These are phyloP conservation scores for Fragaria ananassa DNA, from an alignment of 306 rosid genomes.

Conservation along the genomic window DNA sequence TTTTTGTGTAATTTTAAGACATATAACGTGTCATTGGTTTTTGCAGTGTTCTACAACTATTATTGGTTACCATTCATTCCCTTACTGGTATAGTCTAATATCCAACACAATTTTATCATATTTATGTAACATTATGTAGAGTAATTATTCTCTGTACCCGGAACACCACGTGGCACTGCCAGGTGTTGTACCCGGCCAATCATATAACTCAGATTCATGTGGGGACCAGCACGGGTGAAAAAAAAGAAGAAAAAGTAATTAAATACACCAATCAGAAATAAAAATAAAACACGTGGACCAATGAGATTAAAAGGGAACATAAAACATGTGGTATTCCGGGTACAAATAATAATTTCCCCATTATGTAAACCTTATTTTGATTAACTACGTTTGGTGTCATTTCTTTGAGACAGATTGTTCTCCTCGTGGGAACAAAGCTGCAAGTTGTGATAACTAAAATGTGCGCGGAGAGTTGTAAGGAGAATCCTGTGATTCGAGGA, in stretches of 20 bases:
- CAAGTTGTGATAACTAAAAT: conserved; percentile 57
- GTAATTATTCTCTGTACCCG: too few species aligned
- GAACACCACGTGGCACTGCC: too few species aligned
- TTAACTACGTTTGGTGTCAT: not conserved
- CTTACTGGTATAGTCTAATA: conserved; percentile 41
- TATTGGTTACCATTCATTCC: conserved; percentile 76
- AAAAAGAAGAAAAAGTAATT: too few species aligned
- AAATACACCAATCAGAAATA: too few species aligned
- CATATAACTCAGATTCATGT: too few species aligned
- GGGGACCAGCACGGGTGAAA: too few species aligned
- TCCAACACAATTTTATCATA: not conserved
- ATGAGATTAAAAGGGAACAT: too few species aligned
- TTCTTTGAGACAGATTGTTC: conserved; percentile 39
- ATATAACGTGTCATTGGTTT: not conserved
- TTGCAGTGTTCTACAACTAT: conserved; percentile 59
- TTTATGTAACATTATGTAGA: not conserved
- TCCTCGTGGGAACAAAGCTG: conserved; percentile 59
- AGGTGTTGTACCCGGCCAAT: too few species aligned
- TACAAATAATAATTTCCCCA: too few species aligned
- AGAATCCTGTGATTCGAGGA: conserved; percentile 47
- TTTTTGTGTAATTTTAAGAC: not conserved
- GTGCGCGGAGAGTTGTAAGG: conserved; percentile 51
- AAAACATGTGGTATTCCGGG: too few species aligned
- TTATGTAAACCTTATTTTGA: not conserved
- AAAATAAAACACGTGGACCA: too few species aligned